Evolutionary conservation across 495 filamentous ascomycete species (phyloP), one percentile per base, ranked within the genome.

Genomic region (Usnea hakonensis): DNA sequence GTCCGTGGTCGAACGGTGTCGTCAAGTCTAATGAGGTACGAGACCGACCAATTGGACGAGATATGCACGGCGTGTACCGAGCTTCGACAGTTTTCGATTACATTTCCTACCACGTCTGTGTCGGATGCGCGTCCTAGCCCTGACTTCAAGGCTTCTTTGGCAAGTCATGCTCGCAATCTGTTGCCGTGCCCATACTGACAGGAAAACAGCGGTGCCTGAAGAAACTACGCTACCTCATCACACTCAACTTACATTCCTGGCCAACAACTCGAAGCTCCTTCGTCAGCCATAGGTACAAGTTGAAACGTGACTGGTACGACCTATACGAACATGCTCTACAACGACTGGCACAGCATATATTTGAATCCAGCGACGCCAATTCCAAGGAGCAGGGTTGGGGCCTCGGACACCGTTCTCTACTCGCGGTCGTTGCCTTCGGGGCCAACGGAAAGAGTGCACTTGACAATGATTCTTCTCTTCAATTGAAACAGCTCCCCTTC

Each of bases 341-440:
- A 32, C 56, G 57, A 28, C 37, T 64, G 17, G 63, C 63, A 26
- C 56, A 60, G 33, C 63, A 61, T 17, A 64, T 64, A 26, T 61
- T 64, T 26, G 63, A 61, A 41, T 50, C 57, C 16, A 61, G 57
- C 57, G 63, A 64, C 38, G 43, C 28, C 19, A 38, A 64, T 32
- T 56, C 63, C 9, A 36, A 41, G 16, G 57, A 61, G 55, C 56
- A 64, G 35, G 57, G 57, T 3, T 61, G 57, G 56, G 57, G 57
- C 23, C 36, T 60, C 6, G 63, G 57, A n/a, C 44, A 60, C 19
- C 63, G 63, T 28, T 64, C 63, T 19, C 54, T 60, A 46, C 63
- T 64, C 5, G 43, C 63, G 5, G 63, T 64, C 35, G 41, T 64
- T 26, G 63, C 63, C 23, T 64, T 64, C 21, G 63, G 63, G 14